Evolutionary conservation across 352 stramenopile genomes (phyloP).

Genomic region (Pythium pectinolyticum): DNA sequence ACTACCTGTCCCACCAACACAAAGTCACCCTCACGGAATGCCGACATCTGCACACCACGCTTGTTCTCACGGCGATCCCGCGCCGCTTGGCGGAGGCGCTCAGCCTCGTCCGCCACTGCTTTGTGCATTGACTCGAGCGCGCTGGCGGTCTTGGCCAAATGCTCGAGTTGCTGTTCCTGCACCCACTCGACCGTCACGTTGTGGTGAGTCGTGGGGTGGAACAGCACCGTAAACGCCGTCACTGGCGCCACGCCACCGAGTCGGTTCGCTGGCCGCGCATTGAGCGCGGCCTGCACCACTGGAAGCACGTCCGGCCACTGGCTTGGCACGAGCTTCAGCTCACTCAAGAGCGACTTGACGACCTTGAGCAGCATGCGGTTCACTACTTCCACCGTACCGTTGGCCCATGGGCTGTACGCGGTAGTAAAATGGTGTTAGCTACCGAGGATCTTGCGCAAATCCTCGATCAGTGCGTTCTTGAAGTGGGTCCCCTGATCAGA

Average conservation of each 20-base stretch:
- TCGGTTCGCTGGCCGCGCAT: constrained; percentile 17
- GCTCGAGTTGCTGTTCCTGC: background rate
- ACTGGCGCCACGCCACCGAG: constrained; percentile 29
- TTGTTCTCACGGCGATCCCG: background rate
- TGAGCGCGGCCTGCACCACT: constrained; percentile 27
- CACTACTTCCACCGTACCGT: constrained; percentile 39
- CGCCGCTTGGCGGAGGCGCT: background rate
- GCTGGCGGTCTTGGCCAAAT: background rate
- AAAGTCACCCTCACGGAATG: background rate
- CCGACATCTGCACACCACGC: background rate
- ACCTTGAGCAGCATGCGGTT: constrained; percentile 26
- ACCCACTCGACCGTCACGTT: constrained; percentile 10
- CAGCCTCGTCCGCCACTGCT: background rate
- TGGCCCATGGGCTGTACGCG: constrained; percentile 38
- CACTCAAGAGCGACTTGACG: constrained; percentile 22
- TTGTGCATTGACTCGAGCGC: constrained; percentile 15
- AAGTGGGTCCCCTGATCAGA: constrained; percentile 36
- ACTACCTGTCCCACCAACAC: background rate
- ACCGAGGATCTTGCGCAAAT: constrained; percentile 10
- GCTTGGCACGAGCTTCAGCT: constrained; percentile 6
- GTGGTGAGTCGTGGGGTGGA: constrained; percentile 1
- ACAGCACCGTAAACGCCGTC: constrained; percentile 28
- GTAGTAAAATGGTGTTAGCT: constrained; percentile 35
- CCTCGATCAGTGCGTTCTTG: constrained; percentile 33
- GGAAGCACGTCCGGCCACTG: constrained; percentile 26